Conservation (phyloP, 768 basidiomycete species). For the Kwoniella newhampshirensis region DNA sequence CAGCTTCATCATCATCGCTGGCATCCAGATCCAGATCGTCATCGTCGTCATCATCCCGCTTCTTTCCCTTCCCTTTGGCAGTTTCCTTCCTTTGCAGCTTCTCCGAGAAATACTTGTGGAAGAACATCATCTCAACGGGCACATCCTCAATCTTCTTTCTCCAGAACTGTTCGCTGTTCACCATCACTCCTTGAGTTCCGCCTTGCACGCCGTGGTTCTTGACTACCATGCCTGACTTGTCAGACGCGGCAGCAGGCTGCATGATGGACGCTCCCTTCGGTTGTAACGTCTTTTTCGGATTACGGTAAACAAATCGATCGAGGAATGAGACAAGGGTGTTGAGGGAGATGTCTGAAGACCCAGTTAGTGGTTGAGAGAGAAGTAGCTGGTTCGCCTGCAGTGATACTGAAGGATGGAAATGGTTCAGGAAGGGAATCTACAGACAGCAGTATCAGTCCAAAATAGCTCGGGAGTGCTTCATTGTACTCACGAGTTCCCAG, state of each 20-base stretch:
- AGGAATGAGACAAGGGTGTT: conserved; percentile 94
- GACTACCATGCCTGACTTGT: conserved; percentile 59
- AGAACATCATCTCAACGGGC: conserved; percentile 91
- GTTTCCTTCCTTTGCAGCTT: conserved; percentile 62
- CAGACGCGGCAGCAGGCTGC: conserved; percentile 83
- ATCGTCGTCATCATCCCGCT: conserved; percentile 21
- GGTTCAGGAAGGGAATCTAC: conserved; percentile 73
- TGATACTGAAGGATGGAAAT: conserved; percentile 87
- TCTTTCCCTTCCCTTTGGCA: conserved; percentile 37
- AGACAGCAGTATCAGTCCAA: background rate
- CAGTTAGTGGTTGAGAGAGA: conserved; percentile 68
- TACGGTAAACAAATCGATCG: conserved; percentile 95
- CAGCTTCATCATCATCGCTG: conserved; percentile 46
- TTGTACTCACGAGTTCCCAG: conserved; percentile 77
- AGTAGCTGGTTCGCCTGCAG: conserved; percentile 84
- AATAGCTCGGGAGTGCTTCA: background rate
- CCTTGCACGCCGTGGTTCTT: conserved; percentile 64
- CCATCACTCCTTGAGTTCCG: conserved; percentile 47
- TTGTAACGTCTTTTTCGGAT: conserved; percentile 72
- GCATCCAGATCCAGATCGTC: conserved; percentile 31
- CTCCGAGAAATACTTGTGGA: conserved; percentile 79
- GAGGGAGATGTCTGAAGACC: conserved; percentile 80
- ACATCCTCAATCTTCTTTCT: conserved; percentile 68
- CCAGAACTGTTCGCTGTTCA: conserved; percentile 78
- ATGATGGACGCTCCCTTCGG: conserved; percentile 83